A percentile compares a stretch with the other conserved stretches of the same genome.
These are phyloP conservation scores for Colletotrichum caudatum DNA, from an alignment of 2,329 filamentous ascomycete species.

Conservation along the genomic window DNA sequence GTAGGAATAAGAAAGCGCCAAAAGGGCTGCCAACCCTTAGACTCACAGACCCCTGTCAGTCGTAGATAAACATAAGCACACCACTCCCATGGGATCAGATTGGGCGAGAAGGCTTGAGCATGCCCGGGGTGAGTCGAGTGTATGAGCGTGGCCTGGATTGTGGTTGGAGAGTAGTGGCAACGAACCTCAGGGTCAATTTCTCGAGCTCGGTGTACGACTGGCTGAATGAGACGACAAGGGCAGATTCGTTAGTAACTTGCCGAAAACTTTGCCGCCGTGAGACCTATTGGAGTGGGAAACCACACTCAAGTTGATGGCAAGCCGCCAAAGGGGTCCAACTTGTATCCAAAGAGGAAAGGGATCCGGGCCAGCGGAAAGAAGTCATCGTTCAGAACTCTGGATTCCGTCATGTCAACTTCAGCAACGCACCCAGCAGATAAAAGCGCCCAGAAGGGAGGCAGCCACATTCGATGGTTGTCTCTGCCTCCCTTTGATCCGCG, in stretches of 20 bases:
- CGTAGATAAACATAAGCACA: not conserved
- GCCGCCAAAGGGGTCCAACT: no score
- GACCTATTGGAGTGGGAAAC: not conserved
- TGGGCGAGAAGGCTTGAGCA: not conserved
- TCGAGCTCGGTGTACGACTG: not conserved
- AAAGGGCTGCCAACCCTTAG: not conserved
- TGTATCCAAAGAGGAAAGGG: not conserved
- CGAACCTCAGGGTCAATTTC: not conserved
- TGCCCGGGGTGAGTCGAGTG: not conserved
- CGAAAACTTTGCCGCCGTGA: not conserved
- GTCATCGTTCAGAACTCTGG: not conserved
- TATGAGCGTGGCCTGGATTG: not conserved
- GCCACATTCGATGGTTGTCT: no score
- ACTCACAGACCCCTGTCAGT: constrained; percentile 3
- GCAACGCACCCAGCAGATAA: not conserved
- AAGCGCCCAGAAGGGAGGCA: no score
- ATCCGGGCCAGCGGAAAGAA: not conserved
- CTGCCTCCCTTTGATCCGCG: not conserved
- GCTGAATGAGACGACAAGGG: not conserved
- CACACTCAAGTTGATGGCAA: not conserved
- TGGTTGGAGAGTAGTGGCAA: not conserved
- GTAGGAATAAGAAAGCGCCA: not conserved
- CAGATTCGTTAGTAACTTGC: not conserved
- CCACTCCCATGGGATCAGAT: not conserved
- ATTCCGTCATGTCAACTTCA: not conserved